Conservation (phyloP, 2,329 filamentous ascomycete species). For the Aspergillus felis region DNA sequence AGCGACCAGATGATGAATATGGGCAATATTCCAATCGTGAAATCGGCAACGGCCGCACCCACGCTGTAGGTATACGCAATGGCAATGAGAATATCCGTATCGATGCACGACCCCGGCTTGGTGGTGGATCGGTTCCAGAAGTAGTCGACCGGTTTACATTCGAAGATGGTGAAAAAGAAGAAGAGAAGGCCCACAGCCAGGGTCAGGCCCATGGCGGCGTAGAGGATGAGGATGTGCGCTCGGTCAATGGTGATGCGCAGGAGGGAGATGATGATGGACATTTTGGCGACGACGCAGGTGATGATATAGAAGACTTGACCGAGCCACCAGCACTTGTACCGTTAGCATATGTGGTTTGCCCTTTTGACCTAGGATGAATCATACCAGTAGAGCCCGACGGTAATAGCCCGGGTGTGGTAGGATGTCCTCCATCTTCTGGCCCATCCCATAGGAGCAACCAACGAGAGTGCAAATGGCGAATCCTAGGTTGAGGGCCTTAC, state of each 20-base stretch:
- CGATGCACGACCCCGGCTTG: slow-evolving; percentile 40
- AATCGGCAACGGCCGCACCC: slow-evolving; percentile 45
- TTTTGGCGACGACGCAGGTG: slow-evolving; percentile 44
- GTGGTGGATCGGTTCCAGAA: slow-evolving; percentile 42
- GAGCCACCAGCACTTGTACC: slow-evolving; percentile 43
- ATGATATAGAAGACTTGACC: slow-evolving; percentile 50
- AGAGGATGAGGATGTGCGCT: slow-evolving; percentile 47
- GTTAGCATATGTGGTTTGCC: neutral
- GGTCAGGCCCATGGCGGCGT: slow-evolving; percentile 41
- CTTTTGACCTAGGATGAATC: neutral
- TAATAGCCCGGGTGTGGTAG: slow-evolving; percentile 14
- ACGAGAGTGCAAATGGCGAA: slow-evolving; percentile 26
- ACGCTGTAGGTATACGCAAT: slow-evolving; percentile 51
- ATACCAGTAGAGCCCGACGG: slow-evolving; percentile 22
- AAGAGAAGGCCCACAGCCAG: slow-evolving; percentile 44
- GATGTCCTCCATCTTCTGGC: slow-evolving; percentile 18
- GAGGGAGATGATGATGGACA: slow-evolving; percentile 51
- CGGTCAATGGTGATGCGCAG: slow-evolving; percentile 46
- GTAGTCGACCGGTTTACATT: slow-evolving; percentile 47
- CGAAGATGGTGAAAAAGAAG: slow-evolving; percentile 48
- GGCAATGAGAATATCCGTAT: slow-evolving; percentile 45
- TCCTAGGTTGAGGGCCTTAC: slow-evolving; percentile 21
- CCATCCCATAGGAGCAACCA: slow-evolving; percentile 23
- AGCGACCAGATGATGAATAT: slow-evolving; percentile 53
- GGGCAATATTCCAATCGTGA: slow-evolving; percentile 49